phyloP scores from a whole-genome alignment of 306 rosid species.

The Lagenaria siceraria region DNA sequence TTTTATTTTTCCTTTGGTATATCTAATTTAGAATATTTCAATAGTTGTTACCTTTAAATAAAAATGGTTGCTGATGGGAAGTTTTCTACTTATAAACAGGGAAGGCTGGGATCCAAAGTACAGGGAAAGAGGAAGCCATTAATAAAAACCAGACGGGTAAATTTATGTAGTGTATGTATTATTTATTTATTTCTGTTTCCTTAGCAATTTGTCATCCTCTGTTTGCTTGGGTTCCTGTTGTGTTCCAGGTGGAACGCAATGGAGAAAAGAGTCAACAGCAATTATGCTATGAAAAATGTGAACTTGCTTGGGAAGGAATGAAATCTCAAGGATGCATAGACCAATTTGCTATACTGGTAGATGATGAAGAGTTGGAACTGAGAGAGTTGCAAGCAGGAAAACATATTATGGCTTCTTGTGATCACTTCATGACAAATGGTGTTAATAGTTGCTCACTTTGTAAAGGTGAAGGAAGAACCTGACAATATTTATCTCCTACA shows the following conservation, averaged over 20 bases:
- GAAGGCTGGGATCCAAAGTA: constrained; percentile 28
- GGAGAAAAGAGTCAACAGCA: constrained; percentile 24
- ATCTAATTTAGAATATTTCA: constrained; percentile 1
- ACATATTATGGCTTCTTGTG: constrained; percentile 30
- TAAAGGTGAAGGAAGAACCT: constrained; percentile 36
- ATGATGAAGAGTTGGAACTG: constrained; percentile 85
- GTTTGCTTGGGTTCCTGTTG: constrained; percentile 12
- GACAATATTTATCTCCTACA: background rate
- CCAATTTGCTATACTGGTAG: constrained; percentile 48
- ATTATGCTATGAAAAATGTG: constrained; percentile 37
- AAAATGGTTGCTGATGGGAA: constrained; percentile 14
- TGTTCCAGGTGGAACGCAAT: constrained; percentile 41
- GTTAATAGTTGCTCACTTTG: constrained; percentile 60
- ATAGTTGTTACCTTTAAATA: constrained; percentile 5
- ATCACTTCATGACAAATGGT: constrained; percentile 44
- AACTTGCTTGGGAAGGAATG: constrained; percentile 45
- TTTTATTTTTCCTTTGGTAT: background rate
- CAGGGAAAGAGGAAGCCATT: constrained; percentile 47
- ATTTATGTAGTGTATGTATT: background rate
- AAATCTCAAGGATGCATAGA: constrained; percentile 28
- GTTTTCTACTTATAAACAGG: constrained; percentile 38
- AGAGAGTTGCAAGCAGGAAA: constrained; percentile 51
- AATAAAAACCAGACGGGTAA: constrained; percentile 44
- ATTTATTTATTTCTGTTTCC: constrained; percentile 5
- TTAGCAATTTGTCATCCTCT: background rate